Evolutionary conservation across 176 grass and related monocot genomes (phyloP), one percentile per base, ranked within the genome.

Genomic region (Musa itinerans): DNA sequence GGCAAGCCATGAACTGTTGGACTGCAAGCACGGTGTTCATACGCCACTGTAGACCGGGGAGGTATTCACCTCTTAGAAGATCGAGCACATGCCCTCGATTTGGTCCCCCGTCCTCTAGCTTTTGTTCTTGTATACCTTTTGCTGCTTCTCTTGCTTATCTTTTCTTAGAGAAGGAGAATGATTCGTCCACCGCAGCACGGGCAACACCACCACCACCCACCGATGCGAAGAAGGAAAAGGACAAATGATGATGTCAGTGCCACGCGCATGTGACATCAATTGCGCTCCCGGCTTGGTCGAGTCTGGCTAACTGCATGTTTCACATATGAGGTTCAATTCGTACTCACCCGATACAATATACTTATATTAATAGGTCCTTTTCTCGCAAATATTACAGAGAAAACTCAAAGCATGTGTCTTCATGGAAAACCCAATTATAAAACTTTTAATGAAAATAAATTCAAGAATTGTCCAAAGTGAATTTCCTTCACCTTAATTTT

Each of bases 161-260:
- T 34, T 16, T 15, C 17, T 68, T 68, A 34, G 15, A 34, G 65
- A 48, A 29, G 23, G 12, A 61, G 34, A 34, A 68, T 68, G 65
- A 68, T 34, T 26, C 65, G 65, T 68, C 25, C 65, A 34, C 65
- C 12, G 24, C 24, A 13, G 65, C 65, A 68, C 23, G 65, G 15
- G 65, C 65, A 43, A 43, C 34, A 43, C 34, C 4, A 43, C 34
- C 34, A 6, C 34, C 34, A 48, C 24, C 10, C 26, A 48, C 8
- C 24, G 8, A 23, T 16, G 65, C 13, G 8, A 16, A 16, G 65
- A 16, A 7, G 1, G 11, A 9, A 2, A 2, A 25, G 26, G 24
- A 26, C 11, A 15, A 68, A 68, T 68, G 22, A 68, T 68, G 65
- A 68, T 68, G 65, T 68, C 65, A 68, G 65, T 23, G 25, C 24